These are phyloP conservation scores for Fraxinus dipetala DNA, from an alignment of 305 asterid species.

Conservation along the genomic window DNA sequence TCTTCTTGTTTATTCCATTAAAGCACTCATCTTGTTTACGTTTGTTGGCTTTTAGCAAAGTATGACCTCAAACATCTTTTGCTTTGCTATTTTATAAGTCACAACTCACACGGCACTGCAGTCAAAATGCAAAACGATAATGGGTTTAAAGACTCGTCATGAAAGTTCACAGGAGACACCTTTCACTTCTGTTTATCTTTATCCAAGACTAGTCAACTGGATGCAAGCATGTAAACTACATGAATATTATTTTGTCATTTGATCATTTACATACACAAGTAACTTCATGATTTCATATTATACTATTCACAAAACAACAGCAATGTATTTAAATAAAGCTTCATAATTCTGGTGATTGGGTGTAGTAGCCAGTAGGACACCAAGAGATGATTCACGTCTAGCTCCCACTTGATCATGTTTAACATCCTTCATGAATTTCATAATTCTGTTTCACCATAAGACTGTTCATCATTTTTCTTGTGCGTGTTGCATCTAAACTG, in stretches of 20 bases:
- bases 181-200: background rate
- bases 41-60: background rate
- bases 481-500: slow-evolving; percentile 18
- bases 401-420: background rate
- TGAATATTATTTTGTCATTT: background rate
- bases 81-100: background rate
- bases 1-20: background rate
- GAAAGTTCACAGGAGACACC: background rate
- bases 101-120: background rate
- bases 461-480: background rate
- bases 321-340: background rate
- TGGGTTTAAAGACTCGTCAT: background rate
- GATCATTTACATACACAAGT: background rate
- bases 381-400: background rate
- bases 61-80: background rate
- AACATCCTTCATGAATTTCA: background rate
- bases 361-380: background rate
- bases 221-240: background rate
- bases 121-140: background rate
- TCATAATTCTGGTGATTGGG: background rate
- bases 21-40: background rate
- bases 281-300: background rate
- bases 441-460: background rate
- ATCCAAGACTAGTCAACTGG: background rate
- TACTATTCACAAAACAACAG: background rate